A percentile compares a stretch with the other conserved stretches of the same genome.
Evolutionary conservation across 2,329 filamentous ascomycete genomes (phyloP).

Genomic region (Lachnellula occidentalis): DNA sequence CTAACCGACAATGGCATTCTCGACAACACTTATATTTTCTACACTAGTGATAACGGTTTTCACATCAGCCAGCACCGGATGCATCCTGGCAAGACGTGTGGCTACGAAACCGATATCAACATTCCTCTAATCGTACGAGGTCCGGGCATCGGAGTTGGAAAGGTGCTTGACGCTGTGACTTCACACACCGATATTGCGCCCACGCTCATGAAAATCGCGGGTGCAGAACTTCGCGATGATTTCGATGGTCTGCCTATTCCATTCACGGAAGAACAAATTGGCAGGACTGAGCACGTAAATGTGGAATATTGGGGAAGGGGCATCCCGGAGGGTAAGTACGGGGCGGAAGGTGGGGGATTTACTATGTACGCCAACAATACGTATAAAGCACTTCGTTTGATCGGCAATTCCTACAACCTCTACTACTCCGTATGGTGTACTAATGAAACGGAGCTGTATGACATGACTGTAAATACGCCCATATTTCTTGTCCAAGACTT

Average conservation of each 20-base stretch:
- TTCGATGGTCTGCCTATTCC: slow-evolving; percentile 43
- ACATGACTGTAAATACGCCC: slow-evolving; percentile 42
- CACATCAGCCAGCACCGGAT: slow-evolving; percentile 46
- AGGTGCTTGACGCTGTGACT: slow-evolving; percentile 38
- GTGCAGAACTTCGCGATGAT: slow-evolving; percentile 30
- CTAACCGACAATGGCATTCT: slow-evolving; percentile 35
- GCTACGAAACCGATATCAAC: slow-evolving; percentile 45
- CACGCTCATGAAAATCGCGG: slow-evolving; percentile 38
- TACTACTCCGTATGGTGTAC: slow-evolving; percentile 65
- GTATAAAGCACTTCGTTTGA: slow-evolving; percentile 41
- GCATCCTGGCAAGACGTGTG: slow-evolving; percentile 43
- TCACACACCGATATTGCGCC: slow-evolving; percentile 49
- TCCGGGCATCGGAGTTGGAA: slow-evolving; percentile 43
- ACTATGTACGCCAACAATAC: slow-evolving; percentile 37
- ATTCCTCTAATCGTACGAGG: slow-evolving; percentile 52
- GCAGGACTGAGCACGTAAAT: slow-evolving; percentile 39
- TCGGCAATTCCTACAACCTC: slow-evolving; percentile 46
- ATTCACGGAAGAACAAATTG: slow-evolving; percentile 19
- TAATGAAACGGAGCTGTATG: slow-evolving; percentile 60
- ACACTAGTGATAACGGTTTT: slow-evolving; percentile 49
- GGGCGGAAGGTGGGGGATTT: neutral
- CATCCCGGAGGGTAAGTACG: slow-evolving; percentile 18
- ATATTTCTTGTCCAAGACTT: neutral
- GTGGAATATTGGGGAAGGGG: slow-evolving; percentile 40
- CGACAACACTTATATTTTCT: slow-evolving; percentile 50